Base-by-base conservation (phyloP, 768 basidiomycete species). In the Hygrocybe coccinea region DNA sequence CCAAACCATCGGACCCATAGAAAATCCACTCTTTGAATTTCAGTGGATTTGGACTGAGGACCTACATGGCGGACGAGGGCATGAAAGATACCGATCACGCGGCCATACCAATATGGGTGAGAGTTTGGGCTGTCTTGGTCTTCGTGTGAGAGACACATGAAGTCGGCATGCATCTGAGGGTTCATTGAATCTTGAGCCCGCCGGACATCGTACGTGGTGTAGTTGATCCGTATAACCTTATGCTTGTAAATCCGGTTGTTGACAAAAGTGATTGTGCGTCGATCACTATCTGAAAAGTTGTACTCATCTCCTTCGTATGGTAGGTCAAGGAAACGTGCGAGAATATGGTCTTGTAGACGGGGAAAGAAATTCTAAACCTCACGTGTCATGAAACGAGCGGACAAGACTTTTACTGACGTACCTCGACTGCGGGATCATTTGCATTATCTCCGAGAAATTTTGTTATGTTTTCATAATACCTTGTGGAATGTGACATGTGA, bases 181-280 rank as follows among this genome's bases (percentile, higher is more conserved):
- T 74, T 74, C 33, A 78, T 57, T 0, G 64, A 55, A 48, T 79
- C 76, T 57, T 78, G 75, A 3, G 59, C 54, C 1, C 65, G 60
- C 0, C 75, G 54, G 74, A 76, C 60, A 76, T 75, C 38, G 24
- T 46, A 46, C 12, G 45, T 19, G 17, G 45, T 46, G 45, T 46
- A 46, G 24, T 46, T 46, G 45, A 78, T 39, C 0, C 65, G 65
- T 0, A 77, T n/a, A 0, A 59, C 51, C 44, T 70, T 71, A 60
- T 75, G 71, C 5, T 8, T 34, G 38, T 64, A 76, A 21, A 71
- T 59, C 36, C 33, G 58, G 58, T 69, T 25, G 56, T 67, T 68
- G 2, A 41, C 22, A 34, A 69, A 48, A 14, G 29, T 7, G 3
- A 69, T 60, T 0, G 39, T 48, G 0, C 59, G 58, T 1, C 34